Base-by-base conservation (phyloP, 257 asterid genomes). In the Buddleja alternifolia region DNA sequence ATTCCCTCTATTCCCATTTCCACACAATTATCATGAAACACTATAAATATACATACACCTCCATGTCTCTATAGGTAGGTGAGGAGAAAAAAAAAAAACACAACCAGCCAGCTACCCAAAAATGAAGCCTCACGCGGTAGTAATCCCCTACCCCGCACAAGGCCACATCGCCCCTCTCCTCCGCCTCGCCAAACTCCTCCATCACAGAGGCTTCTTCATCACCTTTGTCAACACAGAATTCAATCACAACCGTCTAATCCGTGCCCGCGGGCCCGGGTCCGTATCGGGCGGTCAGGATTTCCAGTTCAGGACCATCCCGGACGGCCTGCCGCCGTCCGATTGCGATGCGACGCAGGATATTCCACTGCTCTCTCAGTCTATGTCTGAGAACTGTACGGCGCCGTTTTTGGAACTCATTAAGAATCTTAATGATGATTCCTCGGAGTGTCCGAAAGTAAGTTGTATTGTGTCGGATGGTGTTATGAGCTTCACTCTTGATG, bases 91-190 rank as follows among this genome's bases (percentile, higher is more conserved):
- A 21, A 17, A 24, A 60, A 16, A 20, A 56, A 25, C 2, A n/a
- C n/a, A n/a, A n/a, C n/a, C n/a, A n/a, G n/a, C n/a, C n/a, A n/a
- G n/a, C n/a, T n/a, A 10, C 42, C 34, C 34, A 37, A 32, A 36
- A 44, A 76, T 77, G 81, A 80, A 72, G 75, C 77, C 84, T 44
- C 88, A 83, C 17, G 86, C 84, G 10, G 63, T 80, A 3, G 60
- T 78, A 12, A 73, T 83, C 16, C 86, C 88, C 41, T 83, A 76
- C 65, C 88, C 86, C 0, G 81, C 86, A 29, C 88, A 83, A 54
- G 88, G 86, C 70, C 86, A 80, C 76, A 76, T 83, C 1, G 76
- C 66, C 72, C 88, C 88, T 8, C 51, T 83, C 6, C 69, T 83
- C 6, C 63, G 58, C 41, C 71, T 84, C 11, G 86, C 86, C 0